Percentiles rank a stretch among this genome's conserved stretches.
phyloP scores from a whole-genome alignment of 2,329 filamentous ascomycete genomes.

The Proliferodiscus dingleyae region DNA sequence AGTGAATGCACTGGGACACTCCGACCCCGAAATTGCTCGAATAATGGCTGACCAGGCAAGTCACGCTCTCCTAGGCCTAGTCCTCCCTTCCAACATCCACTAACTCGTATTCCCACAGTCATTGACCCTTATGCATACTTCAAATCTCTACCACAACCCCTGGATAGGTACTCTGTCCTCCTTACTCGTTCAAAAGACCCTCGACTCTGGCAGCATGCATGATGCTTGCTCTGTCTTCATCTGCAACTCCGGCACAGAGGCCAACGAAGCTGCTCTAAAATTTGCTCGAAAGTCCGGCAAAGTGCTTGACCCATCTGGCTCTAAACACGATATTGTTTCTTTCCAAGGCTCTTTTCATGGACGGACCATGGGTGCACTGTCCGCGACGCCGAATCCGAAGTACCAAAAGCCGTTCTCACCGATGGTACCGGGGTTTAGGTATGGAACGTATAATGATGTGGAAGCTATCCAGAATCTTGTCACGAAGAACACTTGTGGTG shows the following conservation, averaged over 20 bases:
- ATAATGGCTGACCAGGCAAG: slow-evolving; percentile 72
- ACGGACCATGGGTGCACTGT: slow-evolving; percentile 89
- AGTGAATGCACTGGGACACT: slow-evolving; percentile 88
- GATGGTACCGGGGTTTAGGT: slow-evolving; percentile 90
- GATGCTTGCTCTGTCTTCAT: slow-evolving; percentile 78
- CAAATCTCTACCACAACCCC: slow-evolving; percentile 94
- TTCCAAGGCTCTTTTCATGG: slow-evolving; percentile 94
- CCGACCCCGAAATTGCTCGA: slow-evolving; percentile 70
- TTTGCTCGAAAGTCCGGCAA: slow-evolving; percentile 92
- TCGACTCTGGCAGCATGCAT: slow-evolving; percentile 75
- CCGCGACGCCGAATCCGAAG: slow-evolving; percentile 96
- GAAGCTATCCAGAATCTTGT: slow-evolving; percentile 66
- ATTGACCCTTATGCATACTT: slow-evolving; percentile 79
- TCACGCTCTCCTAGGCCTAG: too few relatives aligned
- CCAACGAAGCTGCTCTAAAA: slow-evolving; percentile 96
- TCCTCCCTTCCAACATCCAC: neutral
- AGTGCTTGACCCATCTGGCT: slow-evolving; percentile 61
- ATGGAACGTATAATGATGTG: slow-evolving; percentile 82
- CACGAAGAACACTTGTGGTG: slow-evolving; percentile 82
- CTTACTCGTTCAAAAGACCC: slow-evolving; percentile 75
- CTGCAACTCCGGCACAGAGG: slow-evolving; percentile 94
- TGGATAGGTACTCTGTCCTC: slow-evolving; percentile 91
- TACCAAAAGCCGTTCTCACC: slow-evolving; percentile 94
- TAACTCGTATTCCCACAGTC: slow-evolving; percentile 39
- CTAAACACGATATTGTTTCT: slow-evolving; percentile 80